Evolutionary conservation across 495 filamentous ascomycete genomes (phyloP), one percentile per base, ranked within the genome.

Genomic region (Podospora australis): DNA sequence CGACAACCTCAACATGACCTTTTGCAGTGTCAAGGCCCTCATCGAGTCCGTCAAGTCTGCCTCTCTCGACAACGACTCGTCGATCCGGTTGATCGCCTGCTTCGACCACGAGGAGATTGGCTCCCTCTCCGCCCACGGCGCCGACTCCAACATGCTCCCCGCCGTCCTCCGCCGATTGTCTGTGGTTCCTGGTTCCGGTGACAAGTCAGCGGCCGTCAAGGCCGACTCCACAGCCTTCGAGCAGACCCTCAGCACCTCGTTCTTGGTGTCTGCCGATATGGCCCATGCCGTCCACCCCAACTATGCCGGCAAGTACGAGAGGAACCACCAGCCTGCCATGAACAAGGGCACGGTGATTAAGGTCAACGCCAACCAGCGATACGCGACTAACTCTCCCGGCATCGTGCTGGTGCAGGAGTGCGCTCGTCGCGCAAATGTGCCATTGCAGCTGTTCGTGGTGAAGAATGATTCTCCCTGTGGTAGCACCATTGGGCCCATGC

Each of bases 31-130:
- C 29, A 72, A 81, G 54, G 87, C 86, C 52, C 73, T 99, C 46
- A 89, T 97, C 56, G 75, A 82, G 30, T 95, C 89, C 1, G 66
- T 91, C n/a, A 68, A 76, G 4, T 54, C 73, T 3, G 67, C 73
- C 1, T 68, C 79, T 1, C 74, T 97, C 25, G 80, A 89, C 24
- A 64, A 83, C 14, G 92, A 96, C 55, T 68, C 78, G 2, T 80
- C 78, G 30, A 96, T 97, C 58, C 88, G 92, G 20, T 73, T 99
- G 9, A 84, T 96, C 57, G 81, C 88, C 19, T 82, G 90, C 56
- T 99, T 97, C 64, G 92, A 99, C 64, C 92, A 99, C 70, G 92
- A 99, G 65, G 92, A 99, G 60, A 90, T 97, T 58, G 94, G 92
- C 39, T 94, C 87, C 53, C 77, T 75, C 26, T 91, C 86, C 7